A percentile compares a stretch with the other conserved stretches of the same genome.
Conservation (phyloP, 2,329 filamentous ascomycete genomes). For the Beauveria varroae region DNA sequence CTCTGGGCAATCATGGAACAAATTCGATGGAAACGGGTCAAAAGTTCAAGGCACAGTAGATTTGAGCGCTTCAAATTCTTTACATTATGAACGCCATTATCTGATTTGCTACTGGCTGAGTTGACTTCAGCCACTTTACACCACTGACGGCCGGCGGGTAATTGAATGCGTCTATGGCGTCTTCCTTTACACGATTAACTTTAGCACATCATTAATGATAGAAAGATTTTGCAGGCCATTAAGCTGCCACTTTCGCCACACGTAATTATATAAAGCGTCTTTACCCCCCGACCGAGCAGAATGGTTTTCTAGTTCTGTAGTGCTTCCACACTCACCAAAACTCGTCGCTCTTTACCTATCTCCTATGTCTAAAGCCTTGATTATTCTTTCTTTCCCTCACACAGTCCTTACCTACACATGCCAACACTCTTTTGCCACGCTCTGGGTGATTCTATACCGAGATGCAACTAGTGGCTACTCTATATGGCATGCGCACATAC, state of each 20-base stretch:
- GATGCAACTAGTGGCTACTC: background rate
- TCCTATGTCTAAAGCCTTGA: background rate
- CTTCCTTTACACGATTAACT: too few species aligned
- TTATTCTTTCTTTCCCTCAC: background rate
- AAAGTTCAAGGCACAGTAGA: too few species aligned
- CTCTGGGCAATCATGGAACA: too few species aligned
- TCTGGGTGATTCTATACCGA: background rate
- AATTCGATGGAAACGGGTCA: too few species aligned
- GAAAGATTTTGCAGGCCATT: background rate
- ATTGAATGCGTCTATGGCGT: background rate
- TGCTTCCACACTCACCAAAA: slow-evolving; percentile 4
- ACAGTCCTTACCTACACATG: background rate
- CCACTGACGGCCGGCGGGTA: background rate
- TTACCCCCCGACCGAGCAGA: background rate
- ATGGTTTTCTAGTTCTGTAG: background rate
- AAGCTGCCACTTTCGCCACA: background rate
- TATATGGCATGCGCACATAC: background rate
- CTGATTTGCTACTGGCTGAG: background rate
- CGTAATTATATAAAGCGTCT: background rate
- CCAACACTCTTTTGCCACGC: background rate
- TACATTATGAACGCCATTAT: too few species aligned
- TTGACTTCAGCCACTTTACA: background rate
- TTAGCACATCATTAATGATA: background rate
- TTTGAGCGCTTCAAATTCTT: too few species aligned
- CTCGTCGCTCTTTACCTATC: background rate